Conservation (phyloP, 2,329 filamentous ascomycete species). For the Niveomyces coronatus region DNA sequence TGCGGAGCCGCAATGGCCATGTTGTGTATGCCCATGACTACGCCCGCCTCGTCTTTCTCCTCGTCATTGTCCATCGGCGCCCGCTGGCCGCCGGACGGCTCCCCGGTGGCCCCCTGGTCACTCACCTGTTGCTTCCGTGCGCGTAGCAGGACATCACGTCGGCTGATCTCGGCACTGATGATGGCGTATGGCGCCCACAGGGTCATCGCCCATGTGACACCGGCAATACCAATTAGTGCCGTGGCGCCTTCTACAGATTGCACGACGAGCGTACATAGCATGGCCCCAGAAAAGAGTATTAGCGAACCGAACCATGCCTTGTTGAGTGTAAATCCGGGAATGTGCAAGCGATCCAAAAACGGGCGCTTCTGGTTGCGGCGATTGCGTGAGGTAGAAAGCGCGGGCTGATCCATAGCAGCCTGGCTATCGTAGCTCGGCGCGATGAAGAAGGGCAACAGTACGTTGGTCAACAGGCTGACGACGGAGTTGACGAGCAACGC, state of each 20-base stretch:
- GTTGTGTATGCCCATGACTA: conserved; percentile 92
- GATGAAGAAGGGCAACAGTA: conserved; percentile 77
- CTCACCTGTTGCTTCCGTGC: conserved; percentile 24
- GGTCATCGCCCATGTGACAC: conserved; percentile 85
- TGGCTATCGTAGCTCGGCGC: conserved; percentile 62
- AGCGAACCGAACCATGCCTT: conserved; percentile 80
- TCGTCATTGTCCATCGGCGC: conserved; percentile 37
- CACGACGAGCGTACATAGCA: conserved; percentile 76
- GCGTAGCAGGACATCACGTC: conserved; percentile 54
- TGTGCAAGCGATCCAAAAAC: conserved; percentile 53
- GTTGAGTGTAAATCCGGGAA: conserved; percentile 77
- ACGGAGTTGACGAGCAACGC: conserved; percentile 83
- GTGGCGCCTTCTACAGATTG: conserved; percentile 61
- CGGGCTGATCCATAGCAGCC: conserved; percentile 18
- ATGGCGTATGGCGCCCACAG: conserved; percentile 94
- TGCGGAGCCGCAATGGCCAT: conserved; percentile 88
- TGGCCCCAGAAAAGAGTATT: conserved; percentile 70
- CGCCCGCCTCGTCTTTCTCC: conserved; percentile 67
- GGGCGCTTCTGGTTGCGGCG: conserved; percentile 26
- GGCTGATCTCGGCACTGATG: conserved; percentile 85
- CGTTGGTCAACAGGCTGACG: conserved; percentile 70
- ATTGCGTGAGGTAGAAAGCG: conserved; percentile 12
- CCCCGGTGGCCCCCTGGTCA: too few relatives aligned
- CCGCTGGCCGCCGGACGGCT: too few relatives aligned
- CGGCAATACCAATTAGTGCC: conserved; percentile 67